Evolutionary conservation across 495 filamentous ascomycete genomes (phyloP).

Genomic region (Hypoxylon trugodes): DNA sequence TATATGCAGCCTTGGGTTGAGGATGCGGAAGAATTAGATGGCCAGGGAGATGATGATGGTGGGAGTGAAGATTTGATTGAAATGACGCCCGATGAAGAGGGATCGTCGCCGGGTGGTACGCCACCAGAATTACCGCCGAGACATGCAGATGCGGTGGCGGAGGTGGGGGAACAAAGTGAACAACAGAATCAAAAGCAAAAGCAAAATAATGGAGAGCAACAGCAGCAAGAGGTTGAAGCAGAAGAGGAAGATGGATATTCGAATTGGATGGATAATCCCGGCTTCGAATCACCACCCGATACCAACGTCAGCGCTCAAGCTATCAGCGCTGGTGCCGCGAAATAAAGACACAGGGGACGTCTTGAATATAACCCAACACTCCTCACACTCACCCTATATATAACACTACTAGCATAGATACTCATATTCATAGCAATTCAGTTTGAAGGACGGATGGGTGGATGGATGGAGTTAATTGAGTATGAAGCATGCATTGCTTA

Average conservation of each 20-base stretch:
- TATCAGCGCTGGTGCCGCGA: background rate
- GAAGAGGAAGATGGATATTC: constrained; percentile 39
- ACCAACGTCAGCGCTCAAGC: background rate
- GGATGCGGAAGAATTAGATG: constrained; percentile 43
- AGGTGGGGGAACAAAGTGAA: too few species aligned
- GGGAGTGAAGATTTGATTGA: constrained; percentile 30
- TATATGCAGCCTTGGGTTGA: constrained; percentile 57
- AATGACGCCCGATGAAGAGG: background rate
- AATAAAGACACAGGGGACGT: background rate
- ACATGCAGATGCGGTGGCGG: too few species aligned
- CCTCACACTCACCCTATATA: too few species aligned
- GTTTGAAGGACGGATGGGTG: too few species aligned
- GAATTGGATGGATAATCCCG: constrained; percentile 41
- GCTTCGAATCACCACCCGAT: background rate
- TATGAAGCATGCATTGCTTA: background rate
- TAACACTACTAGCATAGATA: constrained; percentile 2
- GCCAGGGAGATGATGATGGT: background rate
- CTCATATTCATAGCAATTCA: too few species aligned
- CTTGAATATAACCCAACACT: background rate
- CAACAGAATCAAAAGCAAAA: background rate
- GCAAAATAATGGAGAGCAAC: background rate
- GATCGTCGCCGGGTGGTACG: background rate
- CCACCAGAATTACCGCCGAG: constrained; percentile 28
- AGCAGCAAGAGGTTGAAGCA: constrained; percentile 13
- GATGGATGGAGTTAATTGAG: constrained; percentile 10